Percentiles rank a stretch among this genome's conserved stretches.
phyloP scores from a whole-genome alignment of 2,329 filamentous ascomycete species.

The Penicillium digitatum region DNA sequence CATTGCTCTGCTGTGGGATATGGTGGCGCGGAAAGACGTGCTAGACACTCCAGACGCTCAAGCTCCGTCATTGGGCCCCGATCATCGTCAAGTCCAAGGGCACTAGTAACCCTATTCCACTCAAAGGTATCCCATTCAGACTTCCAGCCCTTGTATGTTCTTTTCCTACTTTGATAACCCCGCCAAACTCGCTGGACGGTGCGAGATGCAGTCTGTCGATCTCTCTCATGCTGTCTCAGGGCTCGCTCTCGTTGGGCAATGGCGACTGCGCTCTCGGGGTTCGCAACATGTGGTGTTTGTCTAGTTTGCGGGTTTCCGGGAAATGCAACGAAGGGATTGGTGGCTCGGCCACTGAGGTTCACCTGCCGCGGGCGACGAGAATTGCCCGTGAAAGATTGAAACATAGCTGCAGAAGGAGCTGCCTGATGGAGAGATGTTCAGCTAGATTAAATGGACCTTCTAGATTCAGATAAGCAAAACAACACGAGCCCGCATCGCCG shows the following conservation, averaged over 20 bases:
- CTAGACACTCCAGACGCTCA: conserved; percentile 4
- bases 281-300: conserved; percentile 54
- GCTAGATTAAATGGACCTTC: conserved; percentile 6
- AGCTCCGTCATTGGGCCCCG: not conserved
- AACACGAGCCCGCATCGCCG: conserved; percentile 21
- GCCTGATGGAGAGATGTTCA: not conserved
- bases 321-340: conserved; percentile 69
- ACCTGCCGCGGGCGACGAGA: conserved; percentile 84
- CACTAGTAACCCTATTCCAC: conserved; percentile 30
- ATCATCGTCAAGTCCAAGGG: conserved; percentile 14
- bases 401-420: conserved; percentile 56
- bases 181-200: conserved; percentile 79
- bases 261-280: conserved; percentile 71
- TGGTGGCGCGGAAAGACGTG: conserved; percentile 31
- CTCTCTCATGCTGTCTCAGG: conserved; percentile 74
- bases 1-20: conserved; percentile 39
- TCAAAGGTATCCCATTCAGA: conserved; percentile 61
- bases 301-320: conserved; percentile 50
- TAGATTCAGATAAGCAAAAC: conserved; percentile 12
- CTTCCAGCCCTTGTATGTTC: conserved; percentile 57
- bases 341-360: conserved; percentile 81
- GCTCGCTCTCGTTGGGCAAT: conserved; percentile 83
- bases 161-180: conserved; percentile 62
- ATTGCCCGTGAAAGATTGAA: conserved; percentile 84
- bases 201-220: conserved; percentile 68